phyloP scores from a whole-genome alignment of 352 stramenopile species.

The Salisapilia sapeloensis region DNA sequence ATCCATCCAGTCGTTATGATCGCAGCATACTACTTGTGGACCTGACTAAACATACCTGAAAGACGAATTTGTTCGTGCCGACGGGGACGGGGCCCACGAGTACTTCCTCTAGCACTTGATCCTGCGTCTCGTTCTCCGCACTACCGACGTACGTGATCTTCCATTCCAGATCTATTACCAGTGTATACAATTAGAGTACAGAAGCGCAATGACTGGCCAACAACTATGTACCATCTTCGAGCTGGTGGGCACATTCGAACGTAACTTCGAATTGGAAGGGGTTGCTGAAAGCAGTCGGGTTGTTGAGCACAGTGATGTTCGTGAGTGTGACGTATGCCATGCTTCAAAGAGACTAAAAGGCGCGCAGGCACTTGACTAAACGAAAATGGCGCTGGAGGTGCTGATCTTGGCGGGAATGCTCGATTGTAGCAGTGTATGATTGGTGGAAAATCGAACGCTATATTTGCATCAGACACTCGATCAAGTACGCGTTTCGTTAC shows the following conservation, averaged over 20 bases:
- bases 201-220: slow-evolving; percentile 8
- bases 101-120: slow-evolving; percentile 97
- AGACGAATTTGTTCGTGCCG: slow-evolving; percentile 97
- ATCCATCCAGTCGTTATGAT: background rate
- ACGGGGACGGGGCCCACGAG: slow-evolving; percentile 95
- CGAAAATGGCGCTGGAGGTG: too few species aligned
- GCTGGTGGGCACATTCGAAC: slow-evolving; percentile 95
- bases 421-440: too few species aligned
- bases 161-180: slow-evolving; percentile 92
- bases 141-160: slow-evolving; percentile 98
- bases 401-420: too few species aligned
- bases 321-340: slow-evolving; percentile 85
- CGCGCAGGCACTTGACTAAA: too few species aligned
- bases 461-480: too few species aligned
- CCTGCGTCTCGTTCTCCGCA: slow-evolving; percentile 88
- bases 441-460: too few species aligned
- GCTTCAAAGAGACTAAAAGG: too few species aligned
- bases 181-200: slow-evolving; percentile 1
- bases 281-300: slow-evolving; percentile 95
- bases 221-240: slow-evolving; percentile 79
- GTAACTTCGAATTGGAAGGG: slow-evolving; percentile 99
- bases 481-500: too few species aligned
- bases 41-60: slow-evolving; percentile 31
- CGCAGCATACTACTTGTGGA: background rate
- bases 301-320: slow-evolving; percentile 96